A percentile compares a stretch with the other conserved stretches of the same genome.
phyloP scores from a whole-genome alignment of 2,329 filamentous ascomycete species.

The Gremmenia infestans region DNA sequence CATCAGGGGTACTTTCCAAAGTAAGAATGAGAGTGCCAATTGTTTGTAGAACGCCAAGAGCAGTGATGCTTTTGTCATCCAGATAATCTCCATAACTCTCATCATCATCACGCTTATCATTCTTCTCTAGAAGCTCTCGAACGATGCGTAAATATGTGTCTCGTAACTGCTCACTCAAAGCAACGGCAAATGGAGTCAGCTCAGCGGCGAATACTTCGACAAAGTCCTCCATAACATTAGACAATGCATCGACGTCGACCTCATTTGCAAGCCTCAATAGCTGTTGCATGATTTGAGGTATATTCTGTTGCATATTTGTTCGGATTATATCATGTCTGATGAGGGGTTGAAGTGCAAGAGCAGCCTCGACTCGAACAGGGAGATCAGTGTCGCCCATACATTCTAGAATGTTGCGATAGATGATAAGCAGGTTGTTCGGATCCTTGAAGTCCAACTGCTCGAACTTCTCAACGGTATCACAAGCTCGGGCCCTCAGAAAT shows the following conservation, averaged over 20 bases:
- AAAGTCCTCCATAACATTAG: slow-evolving; percentile 99
- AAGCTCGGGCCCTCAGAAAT: slow-evolving; percentile 88
- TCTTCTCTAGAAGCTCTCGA: slow-evolving; percentile 83
- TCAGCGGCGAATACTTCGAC: slow-evolving; percentile 98
- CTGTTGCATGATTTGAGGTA: slow-evolving; percentile 99
- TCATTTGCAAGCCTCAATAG: slow-evolving; percentile 95
- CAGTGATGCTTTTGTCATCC: slow-evolving; percentile 98
- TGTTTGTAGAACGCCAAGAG: slow-evolving; percentile 90
- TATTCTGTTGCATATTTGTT: slow-evolving; percentile 93
- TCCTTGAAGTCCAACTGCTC: slow-evolving; percentile 97
- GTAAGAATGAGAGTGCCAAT: slow-evolving; percentile 97
- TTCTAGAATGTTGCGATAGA: slow-evolving; percentile 94
- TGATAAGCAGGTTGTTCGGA: slow-evolving; percentile 87
- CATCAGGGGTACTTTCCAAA: slow-evolving; percentile 92
- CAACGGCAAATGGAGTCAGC: slow-evolving; percentile 93
- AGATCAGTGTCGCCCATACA: slow-evolving; percentile 94
- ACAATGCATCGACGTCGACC: slow-evolving; percentile 92
- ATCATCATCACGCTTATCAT: slow-evolving; percentile 68
- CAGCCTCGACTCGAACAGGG: slow-evolving; percentile 89
- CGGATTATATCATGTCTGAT: slow-evolving; percentile 94
- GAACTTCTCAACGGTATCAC: slow-evolving; percentile 97
- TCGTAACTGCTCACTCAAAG: slow-evolving; percentile 88
- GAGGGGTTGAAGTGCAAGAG: slow-evolving; percentile 87
- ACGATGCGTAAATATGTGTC: slow-evolving; percentile 96
- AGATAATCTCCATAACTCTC: slow-evolving; percentile 84